Evolutionary conservation across 1,139 yeast species (phyloP), one percentile per base, ranked within the genome.

Genomic region (Geotrichum australiense): DNA sequence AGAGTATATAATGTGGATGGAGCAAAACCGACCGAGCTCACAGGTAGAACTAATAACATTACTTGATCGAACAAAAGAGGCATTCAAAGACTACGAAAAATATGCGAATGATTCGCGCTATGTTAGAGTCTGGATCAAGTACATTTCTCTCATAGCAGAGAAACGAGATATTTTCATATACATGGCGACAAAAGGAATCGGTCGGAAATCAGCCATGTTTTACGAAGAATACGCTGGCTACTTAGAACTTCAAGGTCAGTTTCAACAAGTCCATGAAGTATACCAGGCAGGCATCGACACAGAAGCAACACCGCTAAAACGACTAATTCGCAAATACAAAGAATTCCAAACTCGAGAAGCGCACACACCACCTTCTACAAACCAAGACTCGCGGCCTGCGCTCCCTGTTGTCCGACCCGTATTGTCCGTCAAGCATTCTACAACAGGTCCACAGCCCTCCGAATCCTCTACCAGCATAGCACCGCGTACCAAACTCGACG

Each of bases 51-150:
- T 86, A 41, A 64, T 86, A 15, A 68, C 64, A 18, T 59, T 84
- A 4, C 65, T 87, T 21, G 96, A 87, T 56, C 64, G 79, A 38
- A 81, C 94, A 50, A 78, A 94, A 0, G 72, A 78, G 26, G 69
- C 70, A 50, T 85, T 86, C 55, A 68, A 80, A 52, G 87, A 82
- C 53, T 70, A 71, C 20, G 59, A 64, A 1, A 76, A 74, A 50
- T 89, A 87, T 59, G 80, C 78, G 48, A 82, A 89, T 57, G 96
- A 89, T 57, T 75, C 87, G 0, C 64, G 96, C 39, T 89, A 84
- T 57, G 63, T 91, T 41, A 73, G 71, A 48, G 70, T 87, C 0
- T 91, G 98, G 96, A 63, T 89, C 39, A 78, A 77, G 47, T 85
- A 83, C 57, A 75, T 80, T 18, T 71, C 70, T 19, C 79, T 75